phyloP scores from a whole-genome alignment of 805 yeast species.

The Priceomyces carsonii region DNA sequence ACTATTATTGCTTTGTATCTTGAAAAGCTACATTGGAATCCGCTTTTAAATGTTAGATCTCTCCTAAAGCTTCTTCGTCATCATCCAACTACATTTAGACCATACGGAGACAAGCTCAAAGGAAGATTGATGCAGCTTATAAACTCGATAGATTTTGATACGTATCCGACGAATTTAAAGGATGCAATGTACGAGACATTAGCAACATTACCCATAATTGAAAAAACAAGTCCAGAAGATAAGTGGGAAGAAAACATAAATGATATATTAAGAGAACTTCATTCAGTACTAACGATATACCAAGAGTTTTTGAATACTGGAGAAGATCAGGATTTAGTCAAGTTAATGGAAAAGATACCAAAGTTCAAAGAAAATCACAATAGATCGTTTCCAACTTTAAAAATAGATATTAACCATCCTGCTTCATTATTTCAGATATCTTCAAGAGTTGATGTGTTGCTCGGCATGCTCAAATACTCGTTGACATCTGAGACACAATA shows the following conservation, averaged over 20 bases:
- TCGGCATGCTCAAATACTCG: conserved; percentile 40
- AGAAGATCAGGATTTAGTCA: conserved; percentile 52
- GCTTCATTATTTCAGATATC: conserved; percentile 52
- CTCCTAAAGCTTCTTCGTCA: conserved; percentile 44
- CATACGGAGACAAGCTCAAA: conserved; percentile 67
- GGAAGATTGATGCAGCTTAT: conserved; percentile 38
- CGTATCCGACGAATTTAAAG: conserved; percentile 42
- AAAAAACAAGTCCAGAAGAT: conserved; percentile 49
- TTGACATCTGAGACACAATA: conserved; percentile 53
- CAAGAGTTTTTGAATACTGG: conserved; percentile 57
- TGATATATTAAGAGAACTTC: conserved; percentile 51
- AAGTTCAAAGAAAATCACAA: conserved; percentile 9
- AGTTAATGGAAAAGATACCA: conserved; percentile 38
- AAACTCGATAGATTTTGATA: conserved; percentile 34
- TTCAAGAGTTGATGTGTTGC: conserved; percentile 48
- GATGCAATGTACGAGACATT: conserved; percentile 46
- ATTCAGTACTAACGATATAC: conserved; percentile 57
- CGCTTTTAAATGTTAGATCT: conserved; percentile 34
- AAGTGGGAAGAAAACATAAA: conserved; percentile 49
- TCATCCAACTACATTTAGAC: conserved; percentile 81
- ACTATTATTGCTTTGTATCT: conserved; percentile 56
- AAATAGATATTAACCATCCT: conserved; percentile 61
- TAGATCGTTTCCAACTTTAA: conserved; percentile 48
- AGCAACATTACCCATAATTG: conserved; percentile 59
- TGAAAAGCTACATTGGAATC: conserved; percentile 32